phyloP scores from a whole-genome alignment of 495 filamentous ascomycete genomes.

The Penicillium longicatenatum region DNA sequence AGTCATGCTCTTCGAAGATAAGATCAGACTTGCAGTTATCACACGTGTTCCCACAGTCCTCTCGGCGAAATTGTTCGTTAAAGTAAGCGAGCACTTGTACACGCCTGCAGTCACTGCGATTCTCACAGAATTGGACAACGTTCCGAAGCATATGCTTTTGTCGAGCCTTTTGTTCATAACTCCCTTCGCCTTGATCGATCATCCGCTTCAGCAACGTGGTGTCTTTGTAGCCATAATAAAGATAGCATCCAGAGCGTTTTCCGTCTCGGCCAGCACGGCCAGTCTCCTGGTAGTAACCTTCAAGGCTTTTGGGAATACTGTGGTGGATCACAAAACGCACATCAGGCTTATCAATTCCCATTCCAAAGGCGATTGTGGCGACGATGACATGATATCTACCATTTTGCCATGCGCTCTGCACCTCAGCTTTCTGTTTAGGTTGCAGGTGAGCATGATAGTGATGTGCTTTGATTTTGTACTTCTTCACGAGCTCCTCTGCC shows the following conservation, averaged over 20 bases:
- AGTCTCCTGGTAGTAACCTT: conserved; percentile 98
- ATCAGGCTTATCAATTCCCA: conserved; percentile 97
- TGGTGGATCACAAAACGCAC: conserved; percentile 96
- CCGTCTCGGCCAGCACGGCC: conserved; percentile 93
- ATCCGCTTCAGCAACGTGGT: conserved; percentile 63
- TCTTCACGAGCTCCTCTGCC: conserved; percentile 62
- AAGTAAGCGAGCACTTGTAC: conserved; percentile 92
- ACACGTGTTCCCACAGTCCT: conserved; percentile 72
- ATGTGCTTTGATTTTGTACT: conserved; percentile 67
- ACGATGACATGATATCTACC: conserved; percentile 85
- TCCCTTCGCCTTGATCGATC: conserved; percentile 78
- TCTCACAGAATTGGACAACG: conserved; percentile 86
- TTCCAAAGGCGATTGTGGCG: conserved; percentile 98
- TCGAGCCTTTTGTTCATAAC: conserved; percentile 72
- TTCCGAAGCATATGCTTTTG: conserved; percentile 82
- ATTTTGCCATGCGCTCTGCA: conserved; percentile 81
- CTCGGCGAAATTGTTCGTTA: conserved; percentile 72
- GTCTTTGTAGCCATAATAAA: conserved; percentile 84
- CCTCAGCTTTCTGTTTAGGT: conserved; percentile 57
- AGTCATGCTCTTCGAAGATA: conserved; percentile 70
- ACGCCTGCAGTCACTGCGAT: conserved; percentile 79
- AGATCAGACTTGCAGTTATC: conserved; percentile 81
- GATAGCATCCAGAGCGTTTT: conserved; percentile 80
- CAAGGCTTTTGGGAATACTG: conserved; percentile 88
- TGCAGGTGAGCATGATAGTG: conserved; percentile 87